phyloP scores from a whole-genome alignment of 768 basidiomycete genomes.

The Collybiopsis confluens region DNA sequence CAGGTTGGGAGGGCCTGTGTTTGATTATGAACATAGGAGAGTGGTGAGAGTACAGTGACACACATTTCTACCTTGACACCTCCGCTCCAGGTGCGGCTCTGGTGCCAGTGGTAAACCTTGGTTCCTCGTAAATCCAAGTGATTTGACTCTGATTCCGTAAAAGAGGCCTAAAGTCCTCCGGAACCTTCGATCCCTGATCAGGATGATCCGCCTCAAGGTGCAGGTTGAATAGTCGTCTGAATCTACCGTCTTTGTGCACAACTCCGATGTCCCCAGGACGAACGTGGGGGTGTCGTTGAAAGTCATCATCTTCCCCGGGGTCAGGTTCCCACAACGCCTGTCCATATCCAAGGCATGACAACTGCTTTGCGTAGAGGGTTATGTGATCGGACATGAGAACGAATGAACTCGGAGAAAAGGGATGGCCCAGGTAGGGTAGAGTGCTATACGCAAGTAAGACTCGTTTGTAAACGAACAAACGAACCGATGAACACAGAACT shows the following conservation, averaged over 20 bases:
- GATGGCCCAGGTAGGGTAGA: too few species aligned
- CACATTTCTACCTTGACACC: too few species aligned
- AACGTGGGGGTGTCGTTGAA: neutral
- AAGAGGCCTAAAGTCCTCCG: neutral
- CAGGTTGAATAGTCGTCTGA: neutral
- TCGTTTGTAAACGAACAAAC: too few species aligned
- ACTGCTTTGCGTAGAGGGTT: neutral
- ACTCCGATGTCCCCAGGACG: neutral
- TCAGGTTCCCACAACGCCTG: neutral
- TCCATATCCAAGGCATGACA: neutral
- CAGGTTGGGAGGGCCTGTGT: neutral
- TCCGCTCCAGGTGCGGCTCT: too few species aligned
- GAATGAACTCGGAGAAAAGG: neutral
- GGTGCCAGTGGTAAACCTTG: neutral
- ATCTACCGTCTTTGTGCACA: neutral
- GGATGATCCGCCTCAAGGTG: neutral
- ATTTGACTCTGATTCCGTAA: neutral
- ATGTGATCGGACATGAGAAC: neutral
- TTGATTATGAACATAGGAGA: neutral
- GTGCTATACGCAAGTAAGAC: too few species aligned
- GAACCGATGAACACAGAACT: too few species aligned
- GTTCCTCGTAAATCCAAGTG: neutral
- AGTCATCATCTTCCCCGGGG: neutral
- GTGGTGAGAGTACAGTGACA: neutral
- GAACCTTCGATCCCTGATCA: neutral